Base-by-base conservation (phyloP, 768 basidiomycete species). In the Collybia sordida region DNA sequence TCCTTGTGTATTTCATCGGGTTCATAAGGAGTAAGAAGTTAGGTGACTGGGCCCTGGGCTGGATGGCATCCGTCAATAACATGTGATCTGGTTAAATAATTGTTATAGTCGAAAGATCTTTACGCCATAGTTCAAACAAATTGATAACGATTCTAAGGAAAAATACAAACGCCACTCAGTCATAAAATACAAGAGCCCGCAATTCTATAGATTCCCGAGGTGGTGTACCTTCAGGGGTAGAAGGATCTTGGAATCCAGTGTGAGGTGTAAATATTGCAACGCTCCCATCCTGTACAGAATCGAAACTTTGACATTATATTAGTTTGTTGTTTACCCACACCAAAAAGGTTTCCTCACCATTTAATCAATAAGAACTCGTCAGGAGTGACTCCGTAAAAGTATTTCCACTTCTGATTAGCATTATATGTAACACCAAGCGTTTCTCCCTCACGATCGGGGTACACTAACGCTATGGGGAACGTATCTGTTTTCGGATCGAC, bases 341-440 rank as follows among this genome's bases (percentile, higher is more conserved):
- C 5, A n/a, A 24, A 28, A 42, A 45, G 11, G n/a, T 42, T 23
- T 21, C 53, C 73, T 44, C 43, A 78, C 79, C 80, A 82, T 63
- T 83, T 83, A 45, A 83, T 75, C 24, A 83, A 58, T 6, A 79
- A 69, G n/a, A 72, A 44, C 53, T 82, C 81, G 3, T 80, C 77
- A 5, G 73, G 72, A 0, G 66, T 70, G 69, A 80, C 72, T 0
- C 72, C 77, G 42, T 62, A 57, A 42, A 72, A 52, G 54, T 80
- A 83, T 54, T 76, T 77, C 81, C 81, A 84, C 55, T 65, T 71
- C 49, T 82, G 77, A 6, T 69, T 63, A 0, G 73, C 66, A 55
- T 71, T 78, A 50, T 74, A 71, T 48, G 61, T 71, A 18, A 82
- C 73, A 1, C 69, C 69, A 47, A 69, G 67, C 0, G 77, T 82